Evolutionary conservation across 805 yeast genomes (phyloP), one percentile per base, ranked within the genome.

Genomic region (Candida maesae): DNA sequence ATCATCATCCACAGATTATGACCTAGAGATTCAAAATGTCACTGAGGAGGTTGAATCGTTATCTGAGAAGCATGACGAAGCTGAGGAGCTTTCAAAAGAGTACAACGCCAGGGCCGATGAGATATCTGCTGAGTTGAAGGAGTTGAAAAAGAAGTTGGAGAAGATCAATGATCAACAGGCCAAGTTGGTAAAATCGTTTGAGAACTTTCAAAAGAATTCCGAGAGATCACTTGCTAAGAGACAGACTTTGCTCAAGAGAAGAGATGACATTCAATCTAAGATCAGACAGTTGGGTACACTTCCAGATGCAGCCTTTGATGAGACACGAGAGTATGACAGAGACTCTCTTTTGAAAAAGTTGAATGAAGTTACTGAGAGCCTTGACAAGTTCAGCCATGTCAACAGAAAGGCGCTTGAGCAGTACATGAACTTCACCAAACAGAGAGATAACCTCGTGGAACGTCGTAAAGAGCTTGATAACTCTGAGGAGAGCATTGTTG

Each of bases 321-420:
- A 44, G 15, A 56, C 65, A 2, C 24, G 34, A 14, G 42, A 36
- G 8, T 40, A 32, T 17, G 42, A 40, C 14, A 76, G 87, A 10
- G 78, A 76, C 28, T 68, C 71, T 6, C 60, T 90, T 24, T 60
- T 85, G 36, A 53, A 60, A 13, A 66, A 71, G 39, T 67, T 88
- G 45, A 79, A 76, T 38, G 62, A 62, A 20, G 73, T 78, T 6
- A 77, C 80, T 31, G 75, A 73, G 26, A 75, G 73, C 21, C 65
- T 91, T 29, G 74, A 77, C 33, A 71, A 76, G 50, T 82, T 76
- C 58, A 74, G 77, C 18, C 95, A 88, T 59, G 84, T 93, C 36
- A 91, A 91, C 64, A 84, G 84, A 58, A 86, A 88, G 55, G 96
- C 98, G 0, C 67, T 84, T 50, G 97, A 90, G 52, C 96, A 90